Base-by-base conservation (phyloP, 2,329 filamentous ascomycete genomes). In the Paraconiothyrium brasiliense region DNA sequence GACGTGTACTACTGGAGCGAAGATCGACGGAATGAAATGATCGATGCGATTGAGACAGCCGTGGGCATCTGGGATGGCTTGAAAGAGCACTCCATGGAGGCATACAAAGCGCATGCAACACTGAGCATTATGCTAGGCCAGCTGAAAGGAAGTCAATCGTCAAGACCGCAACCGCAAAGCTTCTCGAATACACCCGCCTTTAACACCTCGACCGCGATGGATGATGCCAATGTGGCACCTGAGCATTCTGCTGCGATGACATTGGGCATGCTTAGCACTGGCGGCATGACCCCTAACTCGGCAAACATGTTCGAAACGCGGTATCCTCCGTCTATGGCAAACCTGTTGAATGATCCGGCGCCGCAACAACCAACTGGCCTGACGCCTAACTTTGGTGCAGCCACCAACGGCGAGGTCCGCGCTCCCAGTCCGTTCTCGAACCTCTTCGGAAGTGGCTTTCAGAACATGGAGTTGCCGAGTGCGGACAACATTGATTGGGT, bases 41-140 rank as follows among this genome's bases (percentile, higher is more conserved):
- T 95, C 34, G 80, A 83, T 24, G 87, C 89, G 1, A 85, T 98
- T 2, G 90, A 94, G 72, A 85, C 85, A 20, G 91, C 91, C 9
- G 86, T 87, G 49, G 83, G 86, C 20, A 95, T 98, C 59, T 98
- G 94, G 93, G 89, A 90, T 52, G 88, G 87, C 10, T 83, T 93
- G 11, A 87, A 89, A 3, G 90, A 95, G 58, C 84, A 89, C 27
- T 95, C 91, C 0, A 90, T 97, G 81, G 94, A 98, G 68, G 93
- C 94, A 0, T 94, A 90, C 81, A 98, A 98, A 80, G 94, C 93
- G 1, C 88, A 88, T 44, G 88, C 88, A 46, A 86, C 94, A 27
- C 83, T 98, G n/a, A 89, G 89, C 24, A 89, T 97, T 55, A 93
- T 98, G 87, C 81, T 98, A 48, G 85, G 89, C 35, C 95, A 95